These are phyloP conservation scores for Trametes versicolor DNA, from an alignment of 1,284 basidiomycete genomes.

Conservation along the genomic window DNA sequence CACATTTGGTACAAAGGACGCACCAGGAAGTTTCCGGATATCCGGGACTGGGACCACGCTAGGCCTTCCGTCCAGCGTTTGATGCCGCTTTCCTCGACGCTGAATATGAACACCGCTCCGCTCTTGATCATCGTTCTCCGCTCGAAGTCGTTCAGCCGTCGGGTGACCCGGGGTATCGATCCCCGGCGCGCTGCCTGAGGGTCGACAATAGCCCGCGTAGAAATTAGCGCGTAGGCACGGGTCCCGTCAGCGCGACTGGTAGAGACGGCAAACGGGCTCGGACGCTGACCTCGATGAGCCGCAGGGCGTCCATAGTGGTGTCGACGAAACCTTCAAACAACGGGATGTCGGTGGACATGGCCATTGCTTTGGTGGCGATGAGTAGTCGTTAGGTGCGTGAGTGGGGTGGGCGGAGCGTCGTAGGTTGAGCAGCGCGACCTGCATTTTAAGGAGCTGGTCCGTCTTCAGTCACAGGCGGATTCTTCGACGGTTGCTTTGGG, in stretches of 20 bases:
- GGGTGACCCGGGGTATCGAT: constrained; percentile 77
- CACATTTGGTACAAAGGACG: constrained; percentile 36
- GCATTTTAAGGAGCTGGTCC: constrained; percentile 27
- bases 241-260: constrained; percentile 7
- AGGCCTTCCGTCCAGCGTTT: constrained; percentile 88
- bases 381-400: constrained; percentile 8
- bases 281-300: constrained; percentile 60
- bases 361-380: constrained; percentile 24
- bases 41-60: constrained; percentile 84
- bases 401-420: constrained; percentile 25
- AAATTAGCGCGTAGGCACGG: constrained; percentile 1
- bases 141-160: constrained; percentile 82
- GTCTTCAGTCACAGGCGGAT: constrained; percentile 25
- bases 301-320: constrained; percentile 80
- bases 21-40: constrained; percentile 84
- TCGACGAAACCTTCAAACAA: constrained; percentile 75
- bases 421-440: constrained; percentile 12
- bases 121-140: constrained; percentile 77
- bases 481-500: constrained; percentile 33
- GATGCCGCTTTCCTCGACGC: constrained; percentile 84
- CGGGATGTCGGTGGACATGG: constrained; percentile 32
- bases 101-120: constrained; percentile 86
- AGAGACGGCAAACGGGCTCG: neutral
- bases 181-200: constrained; percentile 76
- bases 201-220: constrained; percentile 16